These are phyloP conservation scores for Hippophae tibetana DNA, from an alignment of 306 rosid species.

Conservation along the genomic window DNA sequence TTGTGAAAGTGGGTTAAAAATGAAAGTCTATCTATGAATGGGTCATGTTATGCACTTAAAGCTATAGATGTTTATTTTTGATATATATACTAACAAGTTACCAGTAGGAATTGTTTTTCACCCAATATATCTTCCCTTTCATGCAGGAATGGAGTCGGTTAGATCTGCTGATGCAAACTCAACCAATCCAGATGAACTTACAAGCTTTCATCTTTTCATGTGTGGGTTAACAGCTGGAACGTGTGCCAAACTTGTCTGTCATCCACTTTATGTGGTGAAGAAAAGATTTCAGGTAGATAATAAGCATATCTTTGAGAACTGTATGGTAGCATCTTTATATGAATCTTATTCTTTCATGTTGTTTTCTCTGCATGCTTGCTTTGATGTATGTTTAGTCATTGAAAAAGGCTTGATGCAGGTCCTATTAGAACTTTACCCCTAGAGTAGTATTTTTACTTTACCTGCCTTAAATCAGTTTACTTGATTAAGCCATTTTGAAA, in stretches of 20 bases:
- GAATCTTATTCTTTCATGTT: not conserved
- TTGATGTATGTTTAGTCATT: too few relatives aligned
- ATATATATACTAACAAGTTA: not conserved
- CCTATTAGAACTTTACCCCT: too few relatives aligned
- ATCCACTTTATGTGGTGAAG: constrained; percentile 96
- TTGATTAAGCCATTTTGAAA: too few relatives aligned
- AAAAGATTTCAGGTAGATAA: constrained; percentile 82
- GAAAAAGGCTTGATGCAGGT: too few relatives aligned
- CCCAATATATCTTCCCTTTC: constrained; percentile 10
- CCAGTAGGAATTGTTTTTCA: not conserved
- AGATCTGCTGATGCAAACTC: constrained; percentile 26
- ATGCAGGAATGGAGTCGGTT: constrained; percentile 57
- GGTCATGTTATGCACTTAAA: too few relatives aligned
- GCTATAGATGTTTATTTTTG: too few relatives aligned
- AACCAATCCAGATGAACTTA: constrained; percentile 24
- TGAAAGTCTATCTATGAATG: too few relatives aligned
- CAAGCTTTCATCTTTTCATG: constrained; percentile 78
- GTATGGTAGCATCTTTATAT: not conserved
- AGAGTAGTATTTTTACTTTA: too few relatives aligned
- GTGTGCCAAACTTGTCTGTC: constrained; percentile 91
- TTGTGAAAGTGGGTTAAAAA: too few relatives aligned
- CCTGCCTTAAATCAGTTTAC: too few relatives aligned
- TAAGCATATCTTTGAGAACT: not conserved
- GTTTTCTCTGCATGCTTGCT: too few relatives aligned
- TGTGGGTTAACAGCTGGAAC: constrained; percentile 93